Conservation (phyloP, 805 yeast genomes). For the Ogataea paradorogensis region DNA sequence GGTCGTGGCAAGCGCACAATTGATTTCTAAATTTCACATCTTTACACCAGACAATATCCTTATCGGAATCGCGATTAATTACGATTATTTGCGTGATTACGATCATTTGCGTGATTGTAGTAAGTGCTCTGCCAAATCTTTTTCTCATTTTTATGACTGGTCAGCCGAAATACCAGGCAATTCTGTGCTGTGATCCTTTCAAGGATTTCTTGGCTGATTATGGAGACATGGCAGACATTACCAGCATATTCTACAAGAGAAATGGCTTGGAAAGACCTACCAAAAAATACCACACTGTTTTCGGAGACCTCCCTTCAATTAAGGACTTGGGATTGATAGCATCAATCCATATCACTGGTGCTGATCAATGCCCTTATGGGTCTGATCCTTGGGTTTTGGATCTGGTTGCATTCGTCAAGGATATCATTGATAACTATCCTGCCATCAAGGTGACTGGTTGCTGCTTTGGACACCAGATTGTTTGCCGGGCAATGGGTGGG, state of each 20-base stretch:
- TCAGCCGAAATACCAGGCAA: conserved; percentile 1
- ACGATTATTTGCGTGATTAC: not conserved
- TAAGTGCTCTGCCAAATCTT: not conserved
- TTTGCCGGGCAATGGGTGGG: conserved; percentile 64
- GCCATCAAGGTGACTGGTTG: conserved; percentile 59
- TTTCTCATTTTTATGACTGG: not conserved
- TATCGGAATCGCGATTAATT: not conserved
- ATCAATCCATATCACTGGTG: conserved; percentile 53
- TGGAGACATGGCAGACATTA: conserved; percentile 12
- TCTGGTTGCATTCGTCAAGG: conserved; percentile 36
- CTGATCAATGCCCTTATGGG: conserved; percentile 45
- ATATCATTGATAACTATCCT: conserved; percentile 14
- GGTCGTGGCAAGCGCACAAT: not conserved
- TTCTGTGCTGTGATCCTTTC: conserved; percentile 10
- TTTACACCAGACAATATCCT: not conserved
- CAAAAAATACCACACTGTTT: conserved; percentile 11
- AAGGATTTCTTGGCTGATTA: not conserved
- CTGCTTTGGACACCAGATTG: conserved; percentile 86
- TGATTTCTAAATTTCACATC: not conserved
- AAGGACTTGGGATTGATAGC: conserved; percentile 30
- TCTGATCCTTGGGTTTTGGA: conserved; percentile 41
- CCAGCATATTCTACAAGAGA: conserved; percentile 10
- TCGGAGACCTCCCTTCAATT: conserved; percentile 17
- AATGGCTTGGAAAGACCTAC: conserved; percentile 11
- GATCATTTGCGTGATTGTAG: not conserved